These are phyloP conservation scores for Brassica nigra DNA, from an alignment of 345 rosid genomes.

Conservation along the genomic window DNA sequence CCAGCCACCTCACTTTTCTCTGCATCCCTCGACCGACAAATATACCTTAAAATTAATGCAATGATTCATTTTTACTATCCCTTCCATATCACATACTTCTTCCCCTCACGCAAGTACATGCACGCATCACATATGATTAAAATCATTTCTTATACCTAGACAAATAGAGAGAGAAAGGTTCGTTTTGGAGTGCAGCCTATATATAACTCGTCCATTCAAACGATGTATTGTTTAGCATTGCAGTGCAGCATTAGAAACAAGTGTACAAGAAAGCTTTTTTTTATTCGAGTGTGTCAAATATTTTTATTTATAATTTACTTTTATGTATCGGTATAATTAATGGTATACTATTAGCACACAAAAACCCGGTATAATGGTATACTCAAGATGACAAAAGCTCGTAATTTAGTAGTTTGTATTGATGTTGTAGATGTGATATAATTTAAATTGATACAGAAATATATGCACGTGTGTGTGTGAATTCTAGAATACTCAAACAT, in stretches of 20 bases:
- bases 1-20: too few species aligned
- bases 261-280: not conserved
- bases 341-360: not conserved
- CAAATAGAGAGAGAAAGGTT: not conserved
- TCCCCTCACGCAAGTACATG: slow-evolving; percentile 3
- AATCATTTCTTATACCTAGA: not conserved
- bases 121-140: not conserved
- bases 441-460: not conserved
- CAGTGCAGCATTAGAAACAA: not conserved
- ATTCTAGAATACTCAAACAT: too few species aligned
- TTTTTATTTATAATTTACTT: not conserved
- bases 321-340: not conserved
- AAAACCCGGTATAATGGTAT: not conserved
- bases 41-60: too few species aligned
- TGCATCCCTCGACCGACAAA: too few species aligned
- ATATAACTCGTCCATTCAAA: not conserved
- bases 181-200: not conserved
- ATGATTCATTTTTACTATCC: too few species aligned
- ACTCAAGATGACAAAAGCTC: too few species aligned
- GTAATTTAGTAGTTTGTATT: too few species aligned
- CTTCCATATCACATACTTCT: too few species aligned
- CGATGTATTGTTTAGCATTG: not conserved
- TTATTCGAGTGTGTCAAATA: not conserved
- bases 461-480: too few species aligned
- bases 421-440: not conserved